Evolutionary conservation across 225 moss, liverwort and hornwort species (phyloP).

Genomic region (Thuidium tamariscinum): DNA sequence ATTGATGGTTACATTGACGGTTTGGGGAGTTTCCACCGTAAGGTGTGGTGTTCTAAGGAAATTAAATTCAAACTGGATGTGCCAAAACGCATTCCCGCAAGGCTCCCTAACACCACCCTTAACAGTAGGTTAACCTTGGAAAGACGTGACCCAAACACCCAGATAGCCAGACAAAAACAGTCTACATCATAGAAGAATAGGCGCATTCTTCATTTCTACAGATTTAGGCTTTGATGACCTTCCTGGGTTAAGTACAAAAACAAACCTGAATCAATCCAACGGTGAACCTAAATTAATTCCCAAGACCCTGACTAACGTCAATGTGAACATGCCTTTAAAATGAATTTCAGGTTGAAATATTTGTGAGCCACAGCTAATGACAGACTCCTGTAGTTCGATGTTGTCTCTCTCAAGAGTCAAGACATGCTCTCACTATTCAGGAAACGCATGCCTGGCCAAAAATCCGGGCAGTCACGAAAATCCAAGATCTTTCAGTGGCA

Average conservation of each 20-base stretch:
- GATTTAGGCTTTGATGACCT: too few species aligned
- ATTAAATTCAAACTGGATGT: accelerated
- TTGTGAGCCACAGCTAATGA: background rate
- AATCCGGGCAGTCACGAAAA: background rate
- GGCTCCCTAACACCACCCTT: background rate
- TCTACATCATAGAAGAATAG: background rate
- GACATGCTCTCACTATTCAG: background rate
- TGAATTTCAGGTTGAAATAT: background rate
- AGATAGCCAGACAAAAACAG: background rate
- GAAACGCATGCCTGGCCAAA: background rate
- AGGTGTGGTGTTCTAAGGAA: background rate
- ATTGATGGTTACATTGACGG: too few species aligned
- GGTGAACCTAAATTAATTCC: background rate
- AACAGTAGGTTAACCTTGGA: background rate
- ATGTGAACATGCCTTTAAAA: background rate
- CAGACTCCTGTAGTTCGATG: background rate
- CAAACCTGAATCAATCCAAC: background rate
- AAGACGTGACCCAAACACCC: background rate
- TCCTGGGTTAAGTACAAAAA: background rate
- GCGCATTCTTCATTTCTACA: background rate
- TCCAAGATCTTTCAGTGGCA: background rate
- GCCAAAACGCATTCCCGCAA: background rate
- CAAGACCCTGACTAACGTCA: background rate
- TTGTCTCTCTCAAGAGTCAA: background rate
- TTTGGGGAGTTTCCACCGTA: too few species aligned